Conservation (phyloP, 75 land plant species). For the Pinus taeda region DNA sequence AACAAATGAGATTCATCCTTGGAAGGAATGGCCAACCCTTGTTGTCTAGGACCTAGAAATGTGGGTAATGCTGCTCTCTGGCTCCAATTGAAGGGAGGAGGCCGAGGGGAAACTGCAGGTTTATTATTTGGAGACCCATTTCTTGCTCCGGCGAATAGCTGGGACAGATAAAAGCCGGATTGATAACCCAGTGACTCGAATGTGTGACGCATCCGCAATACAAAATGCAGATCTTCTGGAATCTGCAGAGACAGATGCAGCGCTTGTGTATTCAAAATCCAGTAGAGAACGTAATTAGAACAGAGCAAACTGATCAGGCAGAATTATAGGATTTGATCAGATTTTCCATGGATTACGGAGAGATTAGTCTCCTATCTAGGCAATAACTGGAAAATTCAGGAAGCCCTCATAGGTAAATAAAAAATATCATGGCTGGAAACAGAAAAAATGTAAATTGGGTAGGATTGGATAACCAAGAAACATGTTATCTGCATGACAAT, state of each 20-base stretch:
- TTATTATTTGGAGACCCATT: slow-evolving; percentile 16
- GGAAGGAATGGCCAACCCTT: slow-evolving; percentile 4
- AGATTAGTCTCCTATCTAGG: too few relatives aligned
- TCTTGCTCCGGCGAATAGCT: slow-evolving; percentile 64
- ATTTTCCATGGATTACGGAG: too few relatives aligned
- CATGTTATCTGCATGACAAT: too few relatives aligned
- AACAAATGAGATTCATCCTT: slow-evolving; percentile 4
- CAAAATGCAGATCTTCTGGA: slow-evolving; percentile 90
- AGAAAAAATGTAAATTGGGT: too few relatives aligned
- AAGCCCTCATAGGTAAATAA: too few relatives aligned
- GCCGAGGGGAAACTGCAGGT: slow-evolving; percentile 23
- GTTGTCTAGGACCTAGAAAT: slow-evolving; percentile 4
- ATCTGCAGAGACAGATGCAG: slow-evolving; percentile 40
- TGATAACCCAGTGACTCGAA: slow-evolving; percentile 91
- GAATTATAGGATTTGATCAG: too few relatives aligned
- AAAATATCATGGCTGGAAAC: too few relatives aligned
- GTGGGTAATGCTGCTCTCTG: slow-evolving; percentile 20
- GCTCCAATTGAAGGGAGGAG: slow-evolving; percentile 65
- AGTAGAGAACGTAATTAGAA: too few relatives aligned
- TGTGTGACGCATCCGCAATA: slow-evolving; percentile 83
- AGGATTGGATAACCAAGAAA: too few relatives aligned
- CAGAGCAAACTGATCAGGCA: too few relatives aligned
- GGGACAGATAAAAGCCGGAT: slow-evolving; percentile 79
- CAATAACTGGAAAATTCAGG: too few relatives aligned
- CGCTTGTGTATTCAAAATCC: too few relatives aligned